Evolutionary conservation across 2,329 filamentous ascomycete genomes (phyloP), one percentile per base, ranked within the genome.

Genomic region (Ramularia endophylla): DNA sequence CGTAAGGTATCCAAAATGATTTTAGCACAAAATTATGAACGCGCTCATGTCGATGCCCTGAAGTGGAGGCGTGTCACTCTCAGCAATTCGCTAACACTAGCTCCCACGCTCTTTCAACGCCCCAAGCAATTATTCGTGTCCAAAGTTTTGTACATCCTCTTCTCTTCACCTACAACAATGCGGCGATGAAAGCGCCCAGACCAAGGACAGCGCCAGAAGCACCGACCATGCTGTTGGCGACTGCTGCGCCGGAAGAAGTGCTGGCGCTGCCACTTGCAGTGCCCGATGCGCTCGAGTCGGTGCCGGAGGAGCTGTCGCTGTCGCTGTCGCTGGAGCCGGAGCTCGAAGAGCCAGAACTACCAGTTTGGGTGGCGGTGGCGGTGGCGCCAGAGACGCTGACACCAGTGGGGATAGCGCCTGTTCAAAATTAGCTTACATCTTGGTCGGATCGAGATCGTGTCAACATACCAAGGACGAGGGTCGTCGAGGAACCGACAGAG

Each of bases 151-250:
- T n/a, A n/a, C n/a, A n/a, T n/a, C n/a, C n/a, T n/a, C n/a, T n/a
- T n/a, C n/a, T n/a, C n/a, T n/a, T n/a, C n/a, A n/a, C 43, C 40
- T 63, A 65, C 57, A 65, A 47, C 40, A 65, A 58, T 36, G 57
- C 57, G 41, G 57, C 61, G 43, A 63, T 51, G 46, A 65, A 50
- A n/a, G 57, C 63, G 40, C 62, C 61, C 29, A 64, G 59, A 42
- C 60, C 61, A 13, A 64, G 38, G 15, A 65, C 50, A 35, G 58
- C 60, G 27, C 53, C 59, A 27, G 57, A 59, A 12, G 56, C 63
- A 28, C 57, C 38, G 49, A 62, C 56, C 29, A 61, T 41, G 44
- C 52, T 50, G 27, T 48, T 45, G 27, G 48, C 57, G 12, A 56
- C 55, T 4, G 55, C 55, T 18, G 46, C 53, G 27, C 51, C 51